Evolutionary conservation across 495 filamentous ascomycete species (phyloP), one percentile per base, ranked within the genome.

Genomic region (Margaritispora aquatica): DNA sequence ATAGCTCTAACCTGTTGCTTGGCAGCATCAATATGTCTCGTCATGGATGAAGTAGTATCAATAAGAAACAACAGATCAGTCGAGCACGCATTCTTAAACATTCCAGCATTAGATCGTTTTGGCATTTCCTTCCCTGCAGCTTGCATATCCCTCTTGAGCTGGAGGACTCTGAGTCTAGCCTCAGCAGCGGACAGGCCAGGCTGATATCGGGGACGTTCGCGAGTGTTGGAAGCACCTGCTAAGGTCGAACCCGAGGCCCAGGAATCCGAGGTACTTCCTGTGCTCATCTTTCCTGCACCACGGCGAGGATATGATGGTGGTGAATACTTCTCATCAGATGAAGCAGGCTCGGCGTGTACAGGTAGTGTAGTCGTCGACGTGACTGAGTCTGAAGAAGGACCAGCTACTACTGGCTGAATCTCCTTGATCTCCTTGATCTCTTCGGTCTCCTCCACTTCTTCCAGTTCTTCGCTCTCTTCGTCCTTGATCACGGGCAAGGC

Each of bases 11-110:
- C 68, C 34, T 75, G 71, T 1, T 63, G 55, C 48, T 71, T 74
- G 44, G 69, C 70, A 1, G 69, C 69, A 2, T 68, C 57, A 34
- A 75, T 71, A 54, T 73, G 66, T 7, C 54, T 15, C 0, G 0
- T 10, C 73, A 75, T 73, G 2, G 73, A 74, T 0, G 50, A 31
- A 0, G 71, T 75, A 17, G 71, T 72, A 57, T 75, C 73, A 21
- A 75, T 69, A 53, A 75, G 68, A 57, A 75, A 75, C 2, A 75
- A 59, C 55, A 74, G 29, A 48, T 75, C 73, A 19, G 68, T 70
- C 0, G 71, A 71, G 61, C 69, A 75, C 9, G 55, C 69, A 13
- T 52, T 31, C 59, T 69, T 69, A 55, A 75, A 73, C 23, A 73
- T 38, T 13, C 65, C 66, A 1, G 13, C 57, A 2, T 63, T 65